phyloP scores from a whole-genome alignment of 1,284 basidiomycete species.

The Leccinum solheimii region DNA sequence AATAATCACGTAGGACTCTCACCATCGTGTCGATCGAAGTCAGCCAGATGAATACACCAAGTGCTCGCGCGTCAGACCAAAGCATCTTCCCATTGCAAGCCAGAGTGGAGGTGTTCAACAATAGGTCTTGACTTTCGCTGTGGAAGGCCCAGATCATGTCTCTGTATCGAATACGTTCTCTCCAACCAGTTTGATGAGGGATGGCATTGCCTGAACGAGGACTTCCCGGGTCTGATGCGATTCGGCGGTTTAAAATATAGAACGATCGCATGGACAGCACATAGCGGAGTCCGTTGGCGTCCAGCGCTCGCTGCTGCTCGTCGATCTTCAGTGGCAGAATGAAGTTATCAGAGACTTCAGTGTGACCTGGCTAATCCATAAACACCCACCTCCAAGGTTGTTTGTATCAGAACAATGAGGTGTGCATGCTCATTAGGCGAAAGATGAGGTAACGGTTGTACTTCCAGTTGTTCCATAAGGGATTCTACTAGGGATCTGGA shows the following conservation, averaged over 20 bases:
- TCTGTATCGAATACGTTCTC: conserved; percentile 80
- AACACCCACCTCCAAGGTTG: conserved; percentile 74
- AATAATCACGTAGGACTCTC: conserved; percentile 30
- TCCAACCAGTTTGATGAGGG: conserved; percentile 48
- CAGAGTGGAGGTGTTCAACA: conserved; percentile 69
- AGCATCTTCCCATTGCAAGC: conserved; percentile 82
- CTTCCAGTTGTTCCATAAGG: conserved; percentile 66
- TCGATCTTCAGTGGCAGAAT: conserved; percentile 59
- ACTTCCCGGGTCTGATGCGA: conserved; percentile 46
- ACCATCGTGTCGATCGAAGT: conserved; percentile 77
- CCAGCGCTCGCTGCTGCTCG: conserved; percentile 82
- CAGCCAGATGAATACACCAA: conserved; percentile 90
- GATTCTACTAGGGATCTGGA: conserved; percentile 59
- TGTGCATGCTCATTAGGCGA: conserved; percentile 77
- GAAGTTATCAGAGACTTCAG: conserved; percentile 3
- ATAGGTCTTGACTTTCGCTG: conserved; percentile 86
- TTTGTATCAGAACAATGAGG: conserved; percentile 79
- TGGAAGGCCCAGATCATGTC: conserved; percentile 97
- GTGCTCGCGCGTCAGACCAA: conserved; percentile 83
- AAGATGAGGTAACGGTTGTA: conserved; percentile 65
- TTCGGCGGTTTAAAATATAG: conserved; percentile 71
- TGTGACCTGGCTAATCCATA: neutral
- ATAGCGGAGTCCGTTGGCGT: conserved; percentile 88
- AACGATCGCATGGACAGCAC: conserved; percentile 86
- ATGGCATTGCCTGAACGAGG: conserved; percentile 41